Percentiles rank a stretch among this genome's conserved stretches.
These are phyloP conservation scores for Ceratonia siliqua DNA, from an alignment of 306 rosid species.

Conservation along the genomic window DNA sequence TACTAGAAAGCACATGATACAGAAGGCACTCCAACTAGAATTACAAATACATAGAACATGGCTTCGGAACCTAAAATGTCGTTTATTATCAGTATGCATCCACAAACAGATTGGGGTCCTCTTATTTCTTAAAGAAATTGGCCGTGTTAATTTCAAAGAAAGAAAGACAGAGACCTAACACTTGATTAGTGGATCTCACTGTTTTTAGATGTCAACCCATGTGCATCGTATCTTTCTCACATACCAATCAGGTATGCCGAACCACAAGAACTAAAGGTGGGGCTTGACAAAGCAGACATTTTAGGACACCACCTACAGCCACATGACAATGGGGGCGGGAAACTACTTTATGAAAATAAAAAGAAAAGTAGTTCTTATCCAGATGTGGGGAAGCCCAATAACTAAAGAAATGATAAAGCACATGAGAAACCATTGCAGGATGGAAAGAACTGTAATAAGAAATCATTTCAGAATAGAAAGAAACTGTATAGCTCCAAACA, in stretches of 20 bases:
- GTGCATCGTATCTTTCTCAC: too few relatives aligned
- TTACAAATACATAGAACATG: conserved; percentile 3
- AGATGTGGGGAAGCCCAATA: conserved; percentile 13
- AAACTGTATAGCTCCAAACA: not conserved
- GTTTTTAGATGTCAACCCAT: too few relatives aligned
- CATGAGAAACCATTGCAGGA: conserved; percentile 1
- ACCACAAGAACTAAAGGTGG: not conserved
- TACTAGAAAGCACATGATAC: not conserved
- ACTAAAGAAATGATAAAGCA: conserved; percentile 20
- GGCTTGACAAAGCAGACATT: conserved; percentile 10
- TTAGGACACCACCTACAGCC: not conserved
- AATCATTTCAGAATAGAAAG: conserved; percentile 1
- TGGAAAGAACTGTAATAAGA: not conserved
- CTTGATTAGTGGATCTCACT: too few relatives aligned
- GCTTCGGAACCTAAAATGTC: not conserved
- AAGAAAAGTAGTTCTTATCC: conserved; percentile 24
- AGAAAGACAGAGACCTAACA: too few relatives aligned
- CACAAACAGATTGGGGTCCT: too few relatives aligned
- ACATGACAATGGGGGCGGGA: not conserved
- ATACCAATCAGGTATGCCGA: not conserved
- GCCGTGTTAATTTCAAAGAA: too few relatives aligned
- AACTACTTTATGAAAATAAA: not conserved
- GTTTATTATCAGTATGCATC: not conserved
- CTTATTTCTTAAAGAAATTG: too few relatives aligned
- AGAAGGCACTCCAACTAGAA: not conserved